Conservation (phyloP, 805 yeast species). For the Spathaspora hagerdaliae region DNA sequence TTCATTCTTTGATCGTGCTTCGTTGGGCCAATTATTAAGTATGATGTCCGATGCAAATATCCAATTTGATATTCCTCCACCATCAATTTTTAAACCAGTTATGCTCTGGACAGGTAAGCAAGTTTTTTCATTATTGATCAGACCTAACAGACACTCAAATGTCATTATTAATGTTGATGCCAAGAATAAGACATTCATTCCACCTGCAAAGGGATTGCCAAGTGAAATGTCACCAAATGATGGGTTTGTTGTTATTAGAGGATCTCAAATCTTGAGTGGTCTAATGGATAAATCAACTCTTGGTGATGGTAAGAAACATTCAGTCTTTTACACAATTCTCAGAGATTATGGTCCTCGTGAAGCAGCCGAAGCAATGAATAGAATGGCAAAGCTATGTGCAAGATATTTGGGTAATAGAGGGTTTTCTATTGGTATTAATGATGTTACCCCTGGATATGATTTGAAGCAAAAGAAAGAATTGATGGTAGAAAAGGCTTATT, state of each 20-base stretch:
- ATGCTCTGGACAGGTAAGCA: constrained; percentile 98
- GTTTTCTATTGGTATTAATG: constrained; percentile 94
- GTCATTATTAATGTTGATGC: constrained; percentile 91
- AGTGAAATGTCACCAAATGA: constrained; percentile 97
- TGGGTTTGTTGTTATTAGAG: constrained; percentile 87
- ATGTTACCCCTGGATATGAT: constrained; percentile 88
- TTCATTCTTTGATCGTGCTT: constrained; percentile 84
- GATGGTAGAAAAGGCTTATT: constrained; percentile 87
- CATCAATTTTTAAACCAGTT: constrained; percentile 85
- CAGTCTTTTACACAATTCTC: constrained; percentile 90
- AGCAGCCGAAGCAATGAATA: constrained; percentile 94
- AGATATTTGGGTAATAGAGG: constrained; percentile 93
- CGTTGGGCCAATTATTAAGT: constrained; percentile 74
- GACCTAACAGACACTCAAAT: constrained; percentile 71
- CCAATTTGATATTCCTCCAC: constrained; percentile 94
- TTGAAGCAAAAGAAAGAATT: constrained; percentile 75
- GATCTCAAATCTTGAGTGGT: constrained; percentile 85
- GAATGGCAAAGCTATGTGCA: constrained; percentile 99
- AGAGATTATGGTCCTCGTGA: constrained; percentile 97
- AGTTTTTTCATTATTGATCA: constrained; percentile 80
- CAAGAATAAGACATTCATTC: constrained; percentile 81
- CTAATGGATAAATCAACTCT: constrained; percentile 94
- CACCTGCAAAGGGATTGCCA: constrained; percentile 71
- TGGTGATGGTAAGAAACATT: constrained; percentile 98
- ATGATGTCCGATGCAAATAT: constrained; percentile 94